Base-by-base conservation (phyloP, 1,284 basidiomycete genomes). In the Ustilago bromivora region DNA sequence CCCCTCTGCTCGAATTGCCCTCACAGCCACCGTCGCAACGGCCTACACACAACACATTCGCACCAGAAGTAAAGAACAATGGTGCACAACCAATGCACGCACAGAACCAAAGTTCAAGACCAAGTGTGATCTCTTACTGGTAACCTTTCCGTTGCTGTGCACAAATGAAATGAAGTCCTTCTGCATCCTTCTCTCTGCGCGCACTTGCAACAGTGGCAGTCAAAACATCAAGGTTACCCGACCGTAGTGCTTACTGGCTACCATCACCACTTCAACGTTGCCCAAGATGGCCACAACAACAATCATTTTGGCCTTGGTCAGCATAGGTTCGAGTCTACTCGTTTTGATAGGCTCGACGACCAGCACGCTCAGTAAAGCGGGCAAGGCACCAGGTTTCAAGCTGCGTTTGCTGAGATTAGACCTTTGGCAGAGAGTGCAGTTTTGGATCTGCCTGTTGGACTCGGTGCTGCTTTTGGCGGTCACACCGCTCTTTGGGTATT, bases 131-230 rank as follows among this genome's bases (percentile, higher is more conserved):
- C 7, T 59, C 41, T 31, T 51, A 51, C 10, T 23, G 13, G 23
- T 49, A 49, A 8, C 19, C 49, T 51, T 51, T 28, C 49, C 28
- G 8, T 23, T 13, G 46, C 12, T 46, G 36, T 51, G 64, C 64
- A 43, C 57, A 66, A 51, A 66, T 60, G 57, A 66, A 66, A 66
- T 66, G 28, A 66, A 66, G 9, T 51, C 9, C 35, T 10, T 55
- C 56, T 19, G 7, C 38, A 4, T 41, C 51, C 41, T 57, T 38
- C 40, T 23, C 41, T 46, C 28, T 28, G 23, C 23, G 23, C 23
- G 23, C 23, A 28, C 23, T 28, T 28, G 23, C 23, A 28, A 28
- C 3, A 28, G 23, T 28, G 23, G 23, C 23, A 28, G 23, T 2
- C n/a, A 23, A 49, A 49, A 49, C 46, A 49, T 7, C 23, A 28